These are phyloP conservation scores for Voacanga thouarsii DNA, from an alignment of 257 asterid genomes.

Conservation along the genomic window DNA sequence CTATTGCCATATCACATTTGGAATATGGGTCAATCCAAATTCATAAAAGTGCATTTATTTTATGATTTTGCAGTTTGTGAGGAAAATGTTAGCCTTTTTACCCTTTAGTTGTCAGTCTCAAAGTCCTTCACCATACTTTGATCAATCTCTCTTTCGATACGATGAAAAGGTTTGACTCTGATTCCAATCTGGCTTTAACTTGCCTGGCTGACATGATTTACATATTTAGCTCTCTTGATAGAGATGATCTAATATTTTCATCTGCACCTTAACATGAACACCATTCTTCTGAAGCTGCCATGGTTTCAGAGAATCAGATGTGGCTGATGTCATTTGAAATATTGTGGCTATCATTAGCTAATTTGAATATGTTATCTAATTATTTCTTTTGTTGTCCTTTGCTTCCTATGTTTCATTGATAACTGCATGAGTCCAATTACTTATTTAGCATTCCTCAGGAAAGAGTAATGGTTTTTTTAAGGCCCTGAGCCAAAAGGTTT, in stretches of 20 bases:
- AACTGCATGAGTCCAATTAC: background rate
- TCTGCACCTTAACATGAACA: background rate
- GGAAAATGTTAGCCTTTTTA: conserved; percentile 70
- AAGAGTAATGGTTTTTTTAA: background rate
- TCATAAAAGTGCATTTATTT: conserved; percentile 3
- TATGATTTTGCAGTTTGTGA: conserved; percentile 66
- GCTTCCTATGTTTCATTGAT: background rate
- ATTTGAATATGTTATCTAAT: background rate
- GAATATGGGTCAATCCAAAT: background rate
- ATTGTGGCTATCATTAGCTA: background rate
- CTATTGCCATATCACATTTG: background rate
- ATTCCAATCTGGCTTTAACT: conserved; percentile 7
- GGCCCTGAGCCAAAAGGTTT: background rate
- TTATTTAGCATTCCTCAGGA: background rate
- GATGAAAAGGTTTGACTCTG: conserved; percentile 78
- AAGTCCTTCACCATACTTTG: conserved; percentile 98
- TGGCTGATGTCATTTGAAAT: background rate
- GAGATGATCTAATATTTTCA: background rate
- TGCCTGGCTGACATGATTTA: background rate
- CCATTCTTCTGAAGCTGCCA: background rate
- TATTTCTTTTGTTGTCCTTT: background rate
- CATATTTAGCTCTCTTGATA: background rate
- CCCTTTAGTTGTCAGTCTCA: conserved; percentile 87
- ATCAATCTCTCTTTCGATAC: conserved; percentile 85
- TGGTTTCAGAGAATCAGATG: background rate